phyloP scores from a whole-genome alignment of 768 basidiomycete genomes.

The Trametes cinnabarina region DNA sequence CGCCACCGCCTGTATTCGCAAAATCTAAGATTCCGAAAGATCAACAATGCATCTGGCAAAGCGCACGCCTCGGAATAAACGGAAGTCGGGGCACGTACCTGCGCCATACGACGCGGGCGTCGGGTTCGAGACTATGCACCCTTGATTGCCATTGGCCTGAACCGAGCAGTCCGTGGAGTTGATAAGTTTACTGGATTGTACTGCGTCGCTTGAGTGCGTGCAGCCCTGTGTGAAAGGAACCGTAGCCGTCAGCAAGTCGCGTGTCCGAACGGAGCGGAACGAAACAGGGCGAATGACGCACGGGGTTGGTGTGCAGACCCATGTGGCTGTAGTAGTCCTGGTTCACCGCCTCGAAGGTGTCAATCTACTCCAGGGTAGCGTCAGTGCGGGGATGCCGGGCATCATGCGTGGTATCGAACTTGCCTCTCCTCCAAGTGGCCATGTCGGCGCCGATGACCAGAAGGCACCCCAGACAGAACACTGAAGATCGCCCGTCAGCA shows the following conservation, averaged over 20 bases:
- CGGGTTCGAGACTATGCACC: constrained; percentile 62
- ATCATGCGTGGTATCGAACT: constrained; percentile 8
- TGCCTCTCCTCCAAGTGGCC: constrained; percentile 61
- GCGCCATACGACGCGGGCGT: constrained; percentile 58
- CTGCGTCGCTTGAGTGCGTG: constrained; percentile 43
- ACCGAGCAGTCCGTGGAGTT: constrained; percentile 61
- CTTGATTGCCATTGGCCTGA: constrained; percentile 53
- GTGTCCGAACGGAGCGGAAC: not conserved
- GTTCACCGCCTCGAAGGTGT: constrained; percentile 84
- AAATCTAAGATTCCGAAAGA: constrained; percentile 40
- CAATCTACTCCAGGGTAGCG: constrained; percentile 29
- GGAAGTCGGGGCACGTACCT: constrained; percentile 1
- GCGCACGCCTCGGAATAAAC: not conserved
- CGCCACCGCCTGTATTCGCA: constrained; percentile 64
- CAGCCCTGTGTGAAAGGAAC: constrained; percentile 42
- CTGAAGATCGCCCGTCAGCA: constrained; percentile 33
- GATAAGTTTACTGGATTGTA: constrained; percentile 50
- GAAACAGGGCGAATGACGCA: constrained; percentile 24
- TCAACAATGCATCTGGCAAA: not conserved
- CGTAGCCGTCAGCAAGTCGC: not conserved
- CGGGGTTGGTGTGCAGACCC: constrained; percentile 67
- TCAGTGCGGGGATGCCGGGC: constrained; percentile 31
- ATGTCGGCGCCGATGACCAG: constrained; percentile 53
- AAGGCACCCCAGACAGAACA: constrained; percentile 74
- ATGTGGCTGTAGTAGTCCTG: constrained; percentile 60